Conservation (phyloP, 208 protist genomes). For the Trichomonas gallinae region DNA sequence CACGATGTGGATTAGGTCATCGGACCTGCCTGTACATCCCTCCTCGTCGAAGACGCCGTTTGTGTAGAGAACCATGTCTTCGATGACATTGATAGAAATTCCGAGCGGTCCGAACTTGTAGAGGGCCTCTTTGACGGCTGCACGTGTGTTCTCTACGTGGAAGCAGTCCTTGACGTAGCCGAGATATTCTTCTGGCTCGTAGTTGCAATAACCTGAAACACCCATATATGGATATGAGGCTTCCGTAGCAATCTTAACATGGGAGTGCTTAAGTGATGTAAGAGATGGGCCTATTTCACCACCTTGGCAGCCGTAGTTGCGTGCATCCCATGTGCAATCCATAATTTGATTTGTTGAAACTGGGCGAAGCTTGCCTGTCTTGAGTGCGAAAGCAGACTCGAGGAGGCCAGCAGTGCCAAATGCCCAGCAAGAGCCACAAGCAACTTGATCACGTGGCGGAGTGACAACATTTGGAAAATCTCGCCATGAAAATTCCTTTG, state of each 20-base stretch:
- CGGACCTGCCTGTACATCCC: background rate
- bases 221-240: background rate
- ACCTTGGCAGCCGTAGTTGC: background rate
- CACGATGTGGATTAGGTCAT: background rate
- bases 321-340: background rate
- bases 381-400: background rate
- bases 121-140: background rate
- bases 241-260: background rate
- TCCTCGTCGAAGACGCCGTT: background rate
- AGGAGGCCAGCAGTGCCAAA: background rate
- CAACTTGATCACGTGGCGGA: background rate
- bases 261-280: background rate
- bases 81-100: background rate
- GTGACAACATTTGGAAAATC: background rate
- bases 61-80: background rate
- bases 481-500: background rate
- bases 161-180: background rate
- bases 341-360: background rate
- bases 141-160: background rate
- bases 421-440: background rate
- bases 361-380: background rate
- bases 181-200: background rate
- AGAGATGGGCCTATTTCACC: background rate
- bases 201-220: background rate
- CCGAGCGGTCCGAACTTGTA: background rate